Evolutionary conservation across 495 filamentous ascomycete genomes (phyloP).

Genomic region (Staphylotrichum longicolle): DNA sequence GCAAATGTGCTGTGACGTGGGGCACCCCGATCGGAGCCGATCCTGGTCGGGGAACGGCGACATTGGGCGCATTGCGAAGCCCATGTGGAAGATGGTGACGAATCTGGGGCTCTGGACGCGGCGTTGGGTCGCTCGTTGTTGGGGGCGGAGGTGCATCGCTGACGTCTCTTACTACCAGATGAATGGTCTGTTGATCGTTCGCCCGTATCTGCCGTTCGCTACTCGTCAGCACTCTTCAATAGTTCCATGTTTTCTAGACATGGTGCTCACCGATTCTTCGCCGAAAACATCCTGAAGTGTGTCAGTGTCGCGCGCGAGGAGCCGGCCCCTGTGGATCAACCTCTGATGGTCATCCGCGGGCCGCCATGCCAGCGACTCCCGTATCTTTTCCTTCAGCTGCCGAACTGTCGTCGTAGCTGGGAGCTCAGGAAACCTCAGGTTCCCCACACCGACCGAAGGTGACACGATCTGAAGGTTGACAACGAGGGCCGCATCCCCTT

Average conservation of each 20-base stretch:
- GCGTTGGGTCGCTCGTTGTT: neutral
- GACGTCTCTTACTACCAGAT: conserved; percentile 60
- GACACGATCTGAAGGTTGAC: conserved; percentile 65
- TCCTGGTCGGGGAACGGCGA: conserved; percentile 12
- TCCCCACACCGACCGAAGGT: conserved; percentile 57
- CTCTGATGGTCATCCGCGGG: conserved; percentile 57
- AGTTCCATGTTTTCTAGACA: neutral
- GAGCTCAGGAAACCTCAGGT: conserved; percentile 53
- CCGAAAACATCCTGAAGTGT: conserved; percentile 58
- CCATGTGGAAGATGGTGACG: conserved; percentile 7
- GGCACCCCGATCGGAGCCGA: conserved; percentile 18
- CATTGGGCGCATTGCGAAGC: conserved; percentile 12
- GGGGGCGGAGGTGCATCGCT: conserved; percentile 16
- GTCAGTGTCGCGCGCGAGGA: conserved; percentile 51
- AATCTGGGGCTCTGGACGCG: conserved; percentile 1
- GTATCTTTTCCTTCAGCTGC: conserved; percentile 60
- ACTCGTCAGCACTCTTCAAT: conserved; percentile 17
- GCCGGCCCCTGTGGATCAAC: conserved; percentile 64
- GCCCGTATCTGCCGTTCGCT: conserved; percentile 42
- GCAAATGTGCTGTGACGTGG: neutral
- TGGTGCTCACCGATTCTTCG: conserved; percentile 16
- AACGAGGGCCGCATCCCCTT: conserved; percentile 25
- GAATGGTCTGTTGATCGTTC: conserved; percentile 51
- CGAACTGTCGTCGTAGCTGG: conserved; percentile 56
- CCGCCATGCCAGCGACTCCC: conserved; percentile 50